Base-by-base conservation (phyloP, 2,329 filamentous ascomycete genomes). In the Alternaria angustiovoidea region DNA sequence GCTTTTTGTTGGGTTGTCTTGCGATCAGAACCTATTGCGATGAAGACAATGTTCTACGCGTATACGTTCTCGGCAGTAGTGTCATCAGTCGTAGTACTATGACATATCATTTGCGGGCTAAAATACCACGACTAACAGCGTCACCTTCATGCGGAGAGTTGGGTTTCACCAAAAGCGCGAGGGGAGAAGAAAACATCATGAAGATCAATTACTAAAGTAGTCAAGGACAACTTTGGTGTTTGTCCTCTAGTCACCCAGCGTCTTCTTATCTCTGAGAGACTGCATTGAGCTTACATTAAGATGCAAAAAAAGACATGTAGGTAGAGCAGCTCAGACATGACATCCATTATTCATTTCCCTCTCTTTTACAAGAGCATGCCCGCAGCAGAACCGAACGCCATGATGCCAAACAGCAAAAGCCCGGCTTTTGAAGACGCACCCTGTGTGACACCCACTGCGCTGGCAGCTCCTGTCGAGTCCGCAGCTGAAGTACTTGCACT, bases 341-440 rank as follows among this genome's bases (percentile, higher is more conserved):
- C 24, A 18, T 14, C 24, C 46, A 38, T 26, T 38, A 26, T 18
- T 24, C 20, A 2, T 38, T n/a, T 18, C 20, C 30, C 14, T 5
- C 24, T 14, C 30, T 22, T 38, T 3, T 49, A 65, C 60, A 62
- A 42, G 12, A 63, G 46, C 62, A 65, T 60, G 26, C 56, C 62
- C 5, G 38, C 57, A 12, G 56, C 59, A 22, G 59, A 63, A 2
- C 49, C 44, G n/a, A 65, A 20, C 5, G 59, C 54, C 46, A 65
- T 6, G n/a, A 63, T 34, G 6, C 49, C 59, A 54, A 65, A 65
- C 2, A 65, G 30, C 5, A 52, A 42, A 49, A 60, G 32, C 3
- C 53, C 62, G 26, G 53, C 46, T 20, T 60, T 65, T 1, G 60
- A 57, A n/a, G 36, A 28, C n/a, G 30, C 43, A 1, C 34, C 42